Percentiles rank a stretch among this genome's conserved stretches.
phyloP scores from a whole-genome alignment of 1,284 basidiomycete species.

The Malassezia brasiliensis region DNA sequence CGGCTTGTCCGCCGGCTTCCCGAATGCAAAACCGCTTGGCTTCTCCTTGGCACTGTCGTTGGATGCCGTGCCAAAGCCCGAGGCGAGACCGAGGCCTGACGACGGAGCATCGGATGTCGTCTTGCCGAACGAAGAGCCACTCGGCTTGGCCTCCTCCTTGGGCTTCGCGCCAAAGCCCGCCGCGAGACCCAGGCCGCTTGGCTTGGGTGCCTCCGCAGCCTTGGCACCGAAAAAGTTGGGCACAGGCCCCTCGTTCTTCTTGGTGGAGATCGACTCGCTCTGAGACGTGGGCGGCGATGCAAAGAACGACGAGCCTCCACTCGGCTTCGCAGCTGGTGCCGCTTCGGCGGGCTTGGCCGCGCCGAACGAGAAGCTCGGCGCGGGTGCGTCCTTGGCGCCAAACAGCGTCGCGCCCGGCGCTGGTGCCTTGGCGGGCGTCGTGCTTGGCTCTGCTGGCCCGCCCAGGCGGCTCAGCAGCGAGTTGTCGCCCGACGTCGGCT shows the following conservation, averaged over 20 bases:
- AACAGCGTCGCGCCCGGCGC: conserved; percentile 10
- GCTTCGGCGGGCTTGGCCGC: neutral
- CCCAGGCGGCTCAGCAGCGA: conserved; percentile 5
- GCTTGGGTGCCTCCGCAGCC: too few relatives aligned
- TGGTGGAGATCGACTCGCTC: neutral
- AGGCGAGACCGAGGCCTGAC: neutral
- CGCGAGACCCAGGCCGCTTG: neutral
- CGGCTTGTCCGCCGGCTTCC: neutral
- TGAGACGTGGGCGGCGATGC: neutral
- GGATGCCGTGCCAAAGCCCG: neutral
- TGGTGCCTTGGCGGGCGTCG: conserved; percentile 18
- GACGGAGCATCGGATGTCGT: too few relatives aligned
- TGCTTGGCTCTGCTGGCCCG: neutral
- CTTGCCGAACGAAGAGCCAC: neutral
- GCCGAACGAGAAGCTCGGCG: conserved; percentile 26
- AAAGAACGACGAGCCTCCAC: neutral
- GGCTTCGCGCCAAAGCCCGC: neutral
- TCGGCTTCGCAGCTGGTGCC: neutral
- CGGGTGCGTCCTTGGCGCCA: conserved; percentile 11
- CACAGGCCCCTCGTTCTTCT: conserved; percentile 20
- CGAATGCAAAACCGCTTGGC: conserved; percentile 2
- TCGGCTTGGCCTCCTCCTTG: neutral
- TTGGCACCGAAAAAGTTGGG: neutral
- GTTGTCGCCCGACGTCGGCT: neutral
- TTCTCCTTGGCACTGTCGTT: neutral